These are phyloP conservation scores for Pseudocercospora vitis DNA, from an alignment of 2,329 filamentous ascomycete species.

Conservation along the genomic window DNA sequence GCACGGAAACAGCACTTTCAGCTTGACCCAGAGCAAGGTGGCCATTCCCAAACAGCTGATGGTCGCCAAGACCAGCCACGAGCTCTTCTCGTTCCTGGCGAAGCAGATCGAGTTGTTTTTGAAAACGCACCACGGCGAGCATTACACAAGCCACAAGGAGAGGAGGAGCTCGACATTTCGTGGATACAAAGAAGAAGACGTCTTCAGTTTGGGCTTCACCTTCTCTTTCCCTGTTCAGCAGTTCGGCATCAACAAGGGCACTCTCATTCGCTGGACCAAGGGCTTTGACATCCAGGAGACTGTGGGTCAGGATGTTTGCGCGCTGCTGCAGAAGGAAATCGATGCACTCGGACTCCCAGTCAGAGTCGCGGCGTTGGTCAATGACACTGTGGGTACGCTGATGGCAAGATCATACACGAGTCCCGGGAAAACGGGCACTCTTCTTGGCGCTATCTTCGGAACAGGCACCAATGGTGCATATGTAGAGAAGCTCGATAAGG, in stretches of 20 bases:
- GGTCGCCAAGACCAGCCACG: slow-evolving; percentile 79
- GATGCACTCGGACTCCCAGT: slow-evolving; percentile 84
- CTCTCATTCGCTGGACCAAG: slow-evolving; percentile 95
- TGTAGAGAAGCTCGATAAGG: slow-evolving; percentile 82
- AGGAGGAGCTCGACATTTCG: slow-evolving; percentile 39
- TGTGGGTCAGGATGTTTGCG: slow-evolving; percentile 91
- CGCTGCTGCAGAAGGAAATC: slow-evolving; percentile 83
- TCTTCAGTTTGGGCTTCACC: slow-evolving; percentile 96
- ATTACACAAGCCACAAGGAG: slow-evolving; percentile 66
- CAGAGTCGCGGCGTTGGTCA: slow-evolving; percentile 91
- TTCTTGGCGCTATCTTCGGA: slow-evolving; percentile 95
- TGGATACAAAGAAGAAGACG: slow-evolving; percentile 67
- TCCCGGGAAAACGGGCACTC: slow-evolving; percentile 77
- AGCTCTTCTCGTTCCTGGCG: slow-evolving; percentile 90
- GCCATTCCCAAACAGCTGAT: slow-evolving; percentile 87
- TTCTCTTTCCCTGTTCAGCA: slow-evolving; percentile 98
- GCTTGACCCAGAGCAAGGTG: slow-evolving; percentile 88
- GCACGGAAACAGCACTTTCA: slow-evolving; percentile 93
- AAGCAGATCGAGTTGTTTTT: slow-evolving; percentile 90
- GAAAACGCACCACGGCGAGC: slow-evolving; percentile 80
- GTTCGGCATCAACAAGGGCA: slow-evolving; percentile 90
- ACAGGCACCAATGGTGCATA: slow-evolving; percentile 98
- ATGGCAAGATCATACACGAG: slow-evolving; percentile 97
- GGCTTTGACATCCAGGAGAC: slow-evolving; percentile 97
- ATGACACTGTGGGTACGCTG: slow-evolving; percentile 94